Evolutionary conservation across 108 stramenopile species (phyloP).

Genomic region (Cyclotella cryptica): DNA sequence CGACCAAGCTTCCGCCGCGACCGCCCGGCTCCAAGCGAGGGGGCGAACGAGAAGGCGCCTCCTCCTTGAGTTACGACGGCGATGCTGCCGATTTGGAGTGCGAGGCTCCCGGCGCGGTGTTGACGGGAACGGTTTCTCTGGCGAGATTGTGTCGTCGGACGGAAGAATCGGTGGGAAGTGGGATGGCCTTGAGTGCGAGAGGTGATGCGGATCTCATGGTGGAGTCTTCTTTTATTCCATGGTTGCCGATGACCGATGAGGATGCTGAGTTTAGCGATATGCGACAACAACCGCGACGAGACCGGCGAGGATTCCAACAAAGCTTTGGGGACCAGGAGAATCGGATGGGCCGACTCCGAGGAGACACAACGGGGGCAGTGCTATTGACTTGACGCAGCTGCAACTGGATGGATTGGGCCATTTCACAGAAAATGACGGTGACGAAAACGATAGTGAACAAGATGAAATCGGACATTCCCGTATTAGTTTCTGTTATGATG

Average conservation of each 20-base stretch:
- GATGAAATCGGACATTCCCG: neutral
- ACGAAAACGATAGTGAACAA: neutral
- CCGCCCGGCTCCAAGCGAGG: neutral
- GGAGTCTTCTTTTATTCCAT: neutral
- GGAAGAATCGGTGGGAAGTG: slow-evolving; percentile 26
- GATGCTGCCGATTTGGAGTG: neutral
- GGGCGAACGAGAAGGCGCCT: neutral
- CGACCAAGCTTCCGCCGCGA: neutral
- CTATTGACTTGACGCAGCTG: neutral
- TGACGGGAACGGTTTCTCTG: slow-evolving; percentile 46
- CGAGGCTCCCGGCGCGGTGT: slow-evolving; percentile 28
- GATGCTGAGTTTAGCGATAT: neutral
- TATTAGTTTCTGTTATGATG: neutral
- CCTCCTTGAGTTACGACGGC: slow-evolving; percentile 2
- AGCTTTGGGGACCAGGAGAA: neutral
- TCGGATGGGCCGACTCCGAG: neutral
- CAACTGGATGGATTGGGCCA: neutral
- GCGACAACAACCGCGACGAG: no score
- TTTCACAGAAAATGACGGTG: neutral
- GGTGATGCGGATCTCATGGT: neutral
- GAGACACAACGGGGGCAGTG: slow-evolving; percentile 1
- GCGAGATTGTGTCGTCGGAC: slow-evolving; percentile 50
- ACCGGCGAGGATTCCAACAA: no score
- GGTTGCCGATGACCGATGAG: neutral
- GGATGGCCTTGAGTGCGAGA: neutral